Percentiles rank a stretch among this genome's conserved stretches.
These are phyloP conservation scores for Thalassiosira ordinaria DNA, from an alignment of 352 stramenopile genomes.

Conservation along the genomic window DNA sequence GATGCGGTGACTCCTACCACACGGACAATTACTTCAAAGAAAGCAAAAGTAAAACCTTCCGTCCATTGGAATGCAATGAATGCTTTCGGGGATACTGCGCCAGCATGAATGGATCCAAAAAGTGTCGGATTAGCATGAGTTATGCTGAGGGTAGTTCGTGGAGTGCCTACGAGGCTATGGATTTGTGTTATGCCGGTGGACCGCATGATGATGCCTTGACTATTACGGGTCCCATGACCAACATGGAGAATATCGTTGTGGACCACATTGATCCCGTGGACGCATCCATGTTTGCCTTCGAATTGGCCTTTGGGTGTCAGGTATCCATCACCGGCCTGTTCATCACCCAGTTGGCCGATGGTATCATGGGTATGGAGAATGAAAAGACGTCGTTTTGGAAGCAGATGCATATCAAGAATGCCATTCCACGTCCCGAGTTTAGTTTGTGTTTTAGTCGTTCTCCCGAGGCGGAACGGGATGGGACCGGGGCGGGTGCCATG, in stretches of 20 bases:
- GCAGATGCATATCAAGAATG: constrained; percentile 89
- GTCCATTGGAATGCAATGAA: constrained; percentile 66
- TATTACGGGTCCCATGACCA: constrained; percentile 13
- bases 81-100: constrained; percentile 60
- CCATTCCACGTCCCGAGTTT: constrained; percentile 90
- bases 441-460: constrained; percentile 90
- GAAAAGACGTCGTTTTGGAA: constrained; percentile 71
- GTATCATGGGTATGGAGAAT: constrained; percentile 91
- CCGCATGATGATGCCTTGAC: constrained; percentile 52
- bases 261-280: constrained; percentile 66
- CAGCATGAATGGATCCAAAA: constrained; percentile 26
- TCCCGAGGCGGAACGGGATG: constrained; percentile 46
- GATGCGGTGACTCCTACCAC: constrained; percentile 89
- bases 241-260: constrained; percentile 8
- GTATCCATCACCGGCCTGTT: constrained; percentile 90
- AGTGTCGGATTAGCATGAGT: constrained; percentile 58
- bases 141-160: constrained; percentile 78
- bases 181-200: constrained; percentile 75
- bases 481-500: constrained; percentile 89
- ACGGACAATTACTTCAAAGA: constrained; percentile 84
- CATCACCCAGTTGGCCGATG: constrained; percentile 91
- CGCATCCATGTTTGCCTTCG: constrained; percentile 70
- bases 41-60: constrained; percentile 67
- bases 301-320: constrained; percentile 92
- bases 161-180: constrained; percentile 70